These are phyloP conservation scores for Epichloe typhina DNA, from an alignment of 2,329 filamentous ascomycete genomes.

Conservation along the genomic window DNA sequence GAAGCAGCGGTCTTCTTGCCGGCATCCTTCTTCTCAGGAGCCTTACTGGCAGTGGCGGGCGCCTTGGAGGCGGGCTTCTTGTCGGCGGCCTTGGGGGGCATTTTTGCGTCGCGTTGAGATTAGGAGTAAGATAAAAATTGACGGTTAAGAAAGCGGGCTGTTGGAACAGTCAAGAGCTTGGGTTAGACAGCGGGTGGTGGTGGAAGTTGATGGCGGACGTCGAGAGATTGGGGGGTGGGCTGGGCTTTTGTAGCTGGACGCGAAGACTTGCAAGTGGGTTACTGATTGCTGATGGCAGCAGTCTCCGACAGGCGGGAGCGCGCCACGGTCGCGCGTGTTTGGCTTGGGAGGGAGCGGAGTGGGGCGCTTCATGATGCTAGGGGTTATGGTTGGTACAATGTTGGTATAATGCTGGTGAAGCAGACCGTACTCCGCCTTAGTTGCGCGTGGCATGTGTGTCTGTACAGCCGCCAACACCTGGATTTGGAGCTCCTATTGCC, in stretches of 20 bases:
- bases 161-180: conserved; percentile 11
- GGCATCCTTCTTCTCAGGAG: conserved; percentile 94
- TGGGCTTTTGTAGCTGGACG: conserved; percentile 50
- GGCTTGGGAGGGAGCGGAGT: conserved; percentile 2
- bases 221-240: conserved; percentile 36
- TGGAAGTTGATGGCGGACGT: conserved; percentile 33
- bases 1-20: conserved; percentile 98
- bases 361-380: neutral
- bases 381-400: neutral
- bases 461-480: too few species aligned
- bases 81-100: conserved; percentile 97
- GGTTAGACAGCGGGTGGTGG: conserved; percentile 22
- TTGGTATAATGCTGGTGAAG: neutral
- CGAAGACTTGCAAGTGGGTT: conserved; percentile 35
- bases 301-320: conserved; percentile 5
- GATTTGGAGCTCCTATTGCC: too few species aligned
- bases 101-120: conserved; percentile 39
- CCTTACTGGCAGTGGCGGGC: conserved; percentile 57
- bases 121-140: conserved; percentile 7
- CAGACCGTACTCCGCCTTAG: neutral
- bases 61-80: conserved; percentile 99
- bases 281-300: conserved; percentile 37
- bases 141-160: neutral
- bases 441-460: too few species aligned
- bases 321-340: conserved; percentile 8